These are phyloP conservation scores for Helichrysum umbraculigerum DNA, from an alignment of 129 eudicot genomes.

Conservation along the genomic window DNA sequence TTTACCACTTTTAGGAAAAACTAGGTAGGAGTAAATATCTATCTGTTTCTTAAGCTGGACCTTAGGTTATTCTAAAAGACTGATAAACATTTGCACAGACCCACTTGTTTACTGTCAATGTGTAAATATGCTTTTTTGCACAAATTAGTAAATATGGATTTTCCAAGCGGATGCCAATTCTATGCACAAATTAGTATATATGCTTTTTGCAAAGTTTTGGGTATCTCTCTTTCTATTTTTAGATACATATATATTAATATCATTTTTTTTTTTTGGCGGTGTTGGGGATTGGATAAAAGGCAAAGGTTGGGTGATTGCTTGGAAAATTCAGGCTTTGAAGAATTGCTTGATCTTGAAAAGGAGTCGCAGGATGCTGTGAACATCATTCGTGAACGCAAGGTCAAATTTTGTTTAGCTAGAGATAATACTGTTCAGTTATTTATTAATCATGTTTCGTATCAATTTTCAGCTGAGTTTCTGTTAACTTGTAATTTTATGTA, in stretches of 20 bases:
- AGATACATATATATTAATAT: too few species aligned
- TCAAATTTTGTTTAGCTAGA: background rate
- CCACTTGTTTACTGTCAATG: background rate
- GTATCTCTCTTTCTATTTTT: background rate
- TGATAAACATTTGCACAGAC: background rate
- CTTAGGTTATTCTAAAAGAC: background rate
- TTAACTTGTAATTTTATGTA: background rate
- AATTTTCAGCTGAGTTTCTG: background rate
- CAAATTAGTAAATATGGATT: background rate
- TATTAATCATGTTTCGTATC: background rate
- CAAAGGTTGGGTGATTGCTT: slow-evolving; percentile 83
- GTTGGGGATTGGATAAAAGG: slow-evolving; percentile 38
- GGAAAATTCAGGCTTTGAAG: slow-evolving; percentile 53
- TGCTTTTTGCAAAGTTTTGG: background rate
- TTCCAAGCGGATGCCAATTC: too few species aligned
- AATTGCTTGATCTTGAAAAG: slow-evolving; percentile 57
- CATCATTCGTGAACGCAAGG: slow-evolving; percentile 73
- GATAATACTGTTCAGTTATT: background rate
- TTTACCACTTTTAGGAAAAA: background rate
- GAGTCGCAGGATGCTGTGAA: slow-evolving; percentile 59
- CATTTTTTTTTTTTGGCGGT: background rate
- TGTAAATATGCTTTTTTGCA: background rate
- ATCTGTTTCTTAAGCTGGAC: background rate
- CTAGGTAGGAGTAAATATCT: slow-evolving; percentile 4
- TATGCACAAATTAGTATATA: background rate